Conservation (phyloP, 148 eudicot species). For the Amaranthus palmeri region DNA sequence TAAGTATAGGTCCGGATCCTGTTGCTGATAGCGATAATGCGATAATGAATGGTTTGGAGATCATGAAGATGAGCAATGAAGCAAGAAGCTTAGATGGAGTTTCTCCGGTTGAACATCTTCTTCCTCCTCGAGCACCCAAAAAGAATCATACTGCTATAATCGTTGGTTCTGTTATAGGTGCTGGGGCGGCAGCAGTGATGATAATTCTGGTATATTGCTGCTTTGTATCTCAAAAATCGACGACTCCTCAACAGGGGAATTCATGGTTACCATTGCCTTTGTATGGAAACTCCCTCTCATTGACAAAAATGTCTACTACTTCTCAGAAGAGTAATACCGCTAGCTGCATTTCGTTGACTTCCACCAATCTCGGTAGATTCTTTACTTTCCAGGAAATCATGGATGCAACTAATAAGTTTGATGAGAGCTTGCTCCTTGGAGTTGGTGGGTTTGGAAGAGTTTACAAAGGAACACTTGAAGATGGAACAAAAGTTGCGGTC, state of each 20-base stretch:
- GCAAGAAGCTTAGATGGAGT: constrained; percentile 70
- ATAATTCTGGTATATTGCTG: constrained; percentile 54
- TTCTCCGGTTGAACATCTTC: constrained; percentile 60
- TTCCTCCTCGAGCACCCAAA: constrained; percentile 33
- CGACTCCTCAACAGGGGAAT: constrained; percentile 43
- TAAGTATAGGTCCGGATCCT: constrained; percentile 81
- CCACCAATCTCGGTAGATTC: constrained; percentile 69
- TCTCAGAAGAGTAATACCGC: constrained; percentile 94
- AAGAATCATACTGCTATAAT: constrained; percentile 38
- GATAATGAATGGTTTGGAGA: constrained; percentile 82
- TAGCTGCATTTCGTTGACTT: constrained; percentile 83
- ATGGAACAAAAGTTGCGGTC: constrained; percentile 76
- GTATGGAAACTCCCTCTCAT: constrained; percentile 71
- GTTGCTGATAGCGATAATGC: constrained; percentile 43
- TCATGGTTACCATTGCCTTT: constrained; percentile 89
- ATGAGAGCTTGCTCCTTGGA: constrained; percentile 77
- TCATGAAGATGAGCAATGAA: constrained; percentile 84
- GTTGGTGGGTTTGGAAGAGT: constrained; percentile 98
- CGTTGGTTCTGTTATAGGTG: constrained; percentile 50
- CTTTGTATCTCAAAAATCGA: constrained; percentile 42
- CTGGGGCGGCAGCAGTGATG: constrained; percentile 40
- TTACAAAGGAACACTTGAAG: constrained; percentile 87
- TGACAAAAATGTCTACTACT: constrained; percentile 74
- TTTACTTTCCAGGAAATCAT: constrained; percentile 84
- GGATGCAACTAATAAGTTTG: constrained; percentile 91